These are phyloP conservation scores for Guillardia theta DNA, from an alignment of 78 protist species.

Conservation along the genomic window DNA sequence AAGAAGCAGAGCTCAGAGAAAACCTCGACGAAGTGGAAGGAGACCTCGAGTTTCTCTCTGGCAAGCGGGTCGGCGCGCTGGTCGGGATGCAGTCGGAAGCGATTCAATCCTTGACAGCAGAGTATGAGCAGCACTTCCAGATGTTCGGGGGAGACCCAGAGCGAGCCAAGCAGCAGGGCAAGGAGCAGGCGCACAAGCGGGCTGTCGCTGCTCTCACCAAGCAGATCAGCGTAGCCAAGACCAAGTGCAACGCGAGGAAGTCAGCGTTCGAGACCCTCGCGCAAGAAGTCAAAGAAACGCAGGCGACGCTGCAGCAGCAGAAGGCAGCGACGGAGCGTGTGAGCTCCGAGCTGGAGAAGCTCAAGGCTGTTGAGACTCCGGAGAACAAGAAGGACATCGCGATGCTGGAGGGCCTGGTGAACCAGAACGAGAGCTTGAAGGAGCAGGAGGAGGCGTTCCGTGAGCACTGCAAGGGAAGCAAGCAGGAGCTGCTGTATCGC, in stretches of 20 bases:
- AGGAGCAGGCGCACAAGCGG: conserved; percentile 43
- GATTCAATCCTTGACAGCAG: neutral
- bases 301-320: neutral
- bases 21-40: neutral
- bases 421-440: neutral
- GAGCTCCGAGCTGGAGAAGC: conserved; percentile 3
- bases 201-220: neutral
- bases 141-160: neutral
- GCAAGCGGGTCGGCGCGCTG: conserved; percentile 11
- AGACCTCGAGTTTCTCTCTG: neutral
- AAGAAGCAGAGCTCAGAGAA: neutral
- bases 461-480: conserved; percentile 1
- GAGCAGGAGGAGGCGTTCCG: conserved; percentile 24
- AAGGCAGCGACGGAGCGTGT: neutral
- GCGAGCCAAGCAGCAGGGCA: too few relatives aligned
- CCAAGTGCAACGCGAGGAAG: neutral
- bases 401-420: neutral
- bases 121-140: neutral
- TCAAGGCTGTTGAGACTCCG: conserved; percentile 35
- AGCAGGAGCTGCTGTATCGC: neutral
- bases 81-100: neutral
- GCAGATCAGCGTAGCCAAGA: neutral
- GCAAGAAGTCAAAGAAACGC: neutral
- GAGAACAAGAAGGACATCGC: neutral
- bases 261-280: neutral